phyloP scores from a whole-genome alignment of 805 yeast genomes.

The Dipodascus albidus region DNA sequence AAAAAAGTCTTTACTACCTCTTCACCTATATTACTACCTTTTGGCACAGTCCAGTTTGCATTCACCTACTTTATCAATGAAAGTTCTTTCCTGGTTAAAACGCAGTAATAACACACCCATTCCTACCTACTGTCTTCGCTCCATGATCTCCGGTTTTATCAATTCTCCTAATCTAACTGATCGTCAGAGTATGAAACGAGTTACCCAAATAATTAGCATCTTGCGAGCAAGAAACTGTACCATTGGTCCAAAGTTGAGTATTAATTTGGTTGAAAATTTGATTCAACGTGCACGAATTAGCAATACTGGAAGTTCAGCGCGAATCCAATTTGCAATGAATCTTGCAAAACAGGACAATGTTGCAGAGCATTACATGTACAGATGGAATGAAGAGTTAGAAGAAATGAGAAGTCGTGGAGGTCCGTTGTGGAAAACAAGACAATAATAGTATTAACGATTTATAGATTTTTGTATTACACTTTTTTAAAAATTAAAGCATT shows the following conservation, averaged over 20 bases:
- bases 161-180: conserved; percentile 14
- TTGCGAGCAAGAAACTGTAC: conserved; percentile 9
- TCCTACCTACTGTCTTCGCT: conserved; percentile 13
- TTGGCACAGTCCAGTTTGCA: neutral
- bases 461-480: too few species aligned
- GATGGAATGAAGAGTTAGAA: neutral
- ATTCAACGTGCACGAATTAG: conserved; percentile 12
- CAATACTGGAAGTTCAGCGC: conserved; percentile 17
- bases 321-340: conserved; percentile 22
- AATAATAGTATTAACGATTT: neutral
- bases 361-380: neutral
- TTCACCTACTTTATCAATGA: conserved; percentile 14
- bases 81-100: conserved; percentile 17
- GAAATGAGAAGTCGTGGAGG: neutral
- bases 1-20: conserved; percentile 4
- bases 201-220: conserved; percentile 12
- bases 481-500: too few species aligned
- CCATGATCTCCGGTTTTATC: conserved; percentile 16
- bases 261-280: conserved; percentile 17
- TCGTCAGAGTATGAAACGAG: conserved; percentile 15
- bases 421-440: neutral
- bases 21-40: conserved; percentile 3
- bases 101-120: conserved; percentile 6
- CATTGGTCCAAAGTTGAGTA: conserved; percentile 6
- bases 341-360: conserved; percentile 16